Percentiles rank a stretch among this genome's conserved stretches.
phyloP scores from a whole-genome alignment of 1,284 basidiomycete genomes.

The Fistulina hepatica region DNA sequence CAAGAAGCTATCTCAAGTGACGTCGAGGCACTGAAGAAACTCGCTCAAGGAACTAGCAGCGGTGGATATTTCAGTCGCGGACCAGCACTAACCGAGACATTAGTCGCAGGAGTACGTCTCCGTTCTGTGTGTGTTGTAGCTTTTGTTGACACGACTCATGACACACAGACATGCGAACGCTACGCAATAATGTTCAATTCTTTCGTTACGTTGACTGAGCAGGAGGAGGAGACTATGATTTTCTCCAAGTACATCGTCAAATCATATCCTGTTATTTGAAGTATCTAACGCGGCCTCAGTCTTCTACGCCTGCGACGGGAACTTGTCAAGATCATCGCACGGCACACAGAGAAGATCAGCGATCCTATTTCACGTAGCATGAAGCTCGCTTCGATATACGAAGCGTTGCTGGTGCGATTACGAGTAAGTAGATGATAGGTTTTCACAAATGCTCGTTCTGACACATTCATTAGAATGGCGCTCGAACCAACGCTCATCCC shows the following conservation, averaged over 20 bases:
- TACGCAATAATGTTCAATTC: constrained; percentile 76
- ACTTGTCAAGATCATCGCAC: constrained; percentile 65
- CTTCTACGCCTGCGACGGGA: constrained; percentile 80
- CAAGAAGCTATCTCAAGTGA: constrained; percentile 82
- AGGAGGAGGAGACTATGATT: constrained; percentile 88
- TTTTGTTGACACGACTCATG: constrained; percentile 5
- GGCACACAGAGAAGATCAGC: constrained; percentile 59
- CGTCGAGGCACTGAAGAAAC: constrained; percentile 67
- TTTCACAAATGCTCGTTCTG: constrained; percentile 3
- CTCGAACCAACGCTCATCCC: constrained; percentile 40
- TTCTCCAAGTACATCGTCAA: constrained; percentile 73
- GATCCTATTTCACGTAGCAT: constrained; percentile 56
- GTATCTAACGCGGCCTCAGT: constrained; percentile 30
- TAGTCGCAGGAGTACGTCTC: constrained; percentile 47
- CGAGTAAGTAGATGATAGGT: constrained; percentile 42
- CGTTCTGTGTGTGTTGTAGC: not conserved
- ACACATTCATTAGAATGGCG: constrained; percentile 31
- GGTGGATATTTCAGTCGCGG: constrained; percentile 52
- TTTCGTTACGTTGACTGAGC: constrained; percentile 67
- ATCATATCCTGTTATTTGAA: too few species aligned
- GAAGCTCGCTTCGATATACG: constrained; percentile 65
- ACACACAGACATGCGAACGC: constrained; percentile 39
- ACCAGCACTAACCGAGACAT: constrained; percentile 55
- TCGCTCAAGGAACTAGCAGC: constrained; percentile 56
- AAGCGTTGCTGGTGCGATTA: constrained; percentile 65